phyloP scores from a whole-genome alignment of 768 basidiomycete genomes.

The Rhodotorula sphaerocarpa region DNA sequence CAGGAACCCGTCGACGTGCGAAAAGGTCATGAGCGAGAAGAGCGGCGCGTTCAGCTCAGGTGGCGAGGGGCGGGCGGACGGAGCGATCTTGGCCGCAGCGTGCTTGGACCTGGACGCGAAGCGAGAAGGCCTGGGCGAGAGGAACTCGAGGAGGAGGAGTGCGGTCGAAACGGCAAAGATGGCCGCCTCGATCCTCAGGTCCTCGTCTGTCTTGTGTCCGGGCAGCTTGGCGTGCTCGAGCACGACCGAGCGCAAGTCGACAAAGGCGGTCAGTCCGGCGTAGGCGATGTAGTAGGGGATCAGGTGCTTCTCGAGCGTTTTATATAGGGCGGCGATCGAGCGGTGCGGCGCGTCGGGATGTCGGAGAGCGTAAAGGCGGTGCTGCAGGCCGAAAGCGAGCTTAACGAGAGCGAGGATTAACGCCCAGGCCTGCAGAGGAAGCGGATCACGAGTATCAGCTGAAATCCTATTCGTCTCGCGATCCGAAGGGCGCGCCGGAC shows the following conservation, averaged over 20 bases:
- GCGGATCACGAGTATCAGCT: too few species aligned
- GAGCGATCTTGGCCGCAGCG: not conserved
- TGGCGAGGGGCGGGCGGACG: conserved; percentile 6
- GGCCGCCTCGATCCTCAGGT: conserved; percentile 10
- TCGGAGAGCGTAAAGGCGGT: conserved; percentile 17
- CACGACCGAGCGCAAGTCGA: conserved; percentile 36
- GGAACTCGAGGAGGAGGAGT: conserved; percentile 34
- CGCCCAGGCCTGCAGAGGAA: conserved; percentile 18
- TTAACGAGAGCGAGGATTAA: conserved; percentile 20
- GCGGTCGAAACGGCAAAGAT: conserved; percentile 12
- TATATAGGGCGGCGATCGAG: conserved; percentile 9
- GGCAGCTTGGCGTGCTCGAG: conserved; percentile 13
- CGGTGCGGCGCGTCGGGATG: conserved; percentile 12
- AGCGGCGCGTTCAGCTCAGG: conserved; percentile 37
- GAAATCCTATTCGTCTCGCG: not conserved
- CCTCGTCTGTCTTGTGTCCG: too few species aligned
- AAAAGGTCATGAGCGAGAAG: conserved; percentile 34
- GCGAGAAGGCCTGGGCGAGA: conserved; percentile 14
- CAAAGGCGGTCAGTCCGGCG: conserved; percentile 32
- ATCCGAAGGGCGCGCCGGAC: conserved; percentile 6
- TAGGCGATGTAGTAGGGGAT: conserved; percentile 28
- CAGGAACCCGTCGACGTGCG: conserved; percentile 32
- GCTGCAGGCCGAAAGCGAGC: conserved; percentile 22
- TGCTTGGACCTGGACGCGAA: conserved; percentile 12
- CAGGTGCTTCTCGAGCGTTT: conserved; percentile 30